phyloP scores from a whole-genome alignment of 2,329 filamentous ascomycete species.

The Emmonsiellopsis sp. region DNA sequence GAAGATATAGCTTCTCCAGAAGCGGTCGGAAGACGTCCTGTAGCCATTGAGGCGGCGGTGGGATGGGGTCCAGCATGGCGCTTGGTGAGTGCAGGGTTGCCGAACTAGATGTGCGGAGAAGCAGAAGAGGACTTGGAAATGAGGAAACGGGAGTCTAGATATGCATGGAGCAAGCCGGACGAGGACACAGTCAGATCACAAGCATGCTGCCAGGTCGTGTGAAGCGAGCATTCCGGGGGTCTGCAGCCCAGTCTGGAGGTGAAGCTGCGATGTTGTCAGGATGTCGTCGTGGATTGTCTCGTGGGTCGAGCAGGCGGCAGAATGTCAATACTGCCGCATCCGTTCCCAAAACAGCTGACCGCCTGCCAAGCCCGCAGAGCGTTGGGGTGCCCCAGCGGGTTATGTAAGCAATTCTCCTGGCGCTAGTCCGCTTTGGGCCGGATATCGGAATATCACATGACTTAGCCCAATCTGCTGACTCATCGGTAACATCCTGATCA shows the following conservation, averaged over 20 bases:
- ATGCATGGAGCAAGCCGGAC: neutral
- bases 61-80: constrained; percentile 35
- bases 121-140: neutral
- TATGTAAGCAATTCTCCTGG: too few relatives aligned
- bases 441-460: too few relatives aligned
- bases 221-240: neutral
- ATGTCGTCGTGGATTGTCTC: neutral
- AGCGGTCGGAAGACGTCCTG: constrained; percentile 39
- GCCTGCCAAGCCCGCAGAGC: constrained; percentile 3
- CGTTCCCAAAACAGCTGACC: constrained; percentile 4
- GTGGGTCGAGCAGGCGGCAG: neutral
- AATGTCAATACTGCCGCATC: neutral
- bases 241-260: neutral
- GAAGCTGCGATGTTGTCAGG: neutral
- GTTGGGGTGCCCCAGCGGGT: neutral
- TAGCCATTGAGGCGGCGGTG: constrained; percentile 43
- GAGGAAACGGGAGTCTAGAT: neutral
- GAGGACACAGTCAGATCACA: neutral
- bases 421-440: too few relatives aligned
- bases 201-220: constrained; percentile 1
- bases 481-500: too few relatives aligned
- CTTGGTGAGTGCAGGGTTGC: neutral
- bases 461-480: too few relatives aligned
- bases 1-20: constrained; percentile 42
- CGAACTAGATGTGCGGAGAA: too few relatives aligned